Base-by-base conservation (phyloP, 1,284 basidiomycete genomes). In the Stereum hirsutum region DNA sequence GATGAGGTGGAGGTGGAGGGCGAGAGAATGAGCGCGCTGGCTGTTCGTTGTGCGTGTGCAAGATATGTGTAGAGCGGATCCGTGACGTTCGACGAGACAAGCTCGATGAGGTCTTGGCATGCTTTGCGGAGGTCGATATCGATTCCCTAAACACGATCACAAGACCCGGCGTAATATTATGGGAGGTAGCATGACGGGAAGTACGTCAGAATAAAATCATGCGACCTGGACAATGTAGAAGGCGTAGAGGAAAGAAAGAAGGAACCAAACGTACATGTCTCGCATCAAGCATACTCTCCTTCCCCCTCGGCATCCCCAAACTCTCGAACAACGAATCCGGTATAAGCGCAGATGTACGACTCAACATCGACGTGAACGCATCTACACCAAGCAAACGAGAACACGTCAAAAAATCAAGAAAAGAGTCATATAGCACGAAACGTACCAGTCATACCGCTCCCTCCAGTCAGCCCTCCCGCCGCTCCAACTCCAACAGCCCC, bases 31-130 rank as follows among this genome's bases (percentile, higher is more conserved):
- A n/a, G n/a, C n/a, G n/a, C n/a, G n/a, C n/a, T n/a, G n/a, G n/a
- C n/a, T n/a, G n/a, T n/a, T n/a, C n/a, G n/a, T n/a, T n/a, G n/a
- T n/a, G n/a, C n/a, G n/a, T n/a, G n/a, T n/a, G n/a, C n/a, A n/a
- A n/a, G n/a, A n/a, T n/a, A n/a, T n/a, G n/a, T n/a, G n/a, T n/a
- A n/a, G n/a, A n/a, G n/a, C n/a, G n/a, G n/a, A n/a, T n/a, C n/a
- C n/a, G n/a, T n/a, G n/a, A n/a, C n/a, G n/a, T n/a, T n/a, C n/a
- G n/a, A n/a, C n/a, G n/a, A n/a, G n/a, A n/a, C n/a, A n/a, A n/a
- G n/a, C 2, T 70, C 60, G 48, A 96, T 94, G 34, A 90, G 72
- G 30, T 78, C 75, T 63, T 93, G 89, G 63, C 91, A 95, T 0
- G 81, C 81, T 23, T 69, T 69, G 56, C 89, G 87, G 34, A 95